Evolutionary conservation across 306 rosid species (phyloP).

Genomic region (Ormosia emarginata): DNA sequence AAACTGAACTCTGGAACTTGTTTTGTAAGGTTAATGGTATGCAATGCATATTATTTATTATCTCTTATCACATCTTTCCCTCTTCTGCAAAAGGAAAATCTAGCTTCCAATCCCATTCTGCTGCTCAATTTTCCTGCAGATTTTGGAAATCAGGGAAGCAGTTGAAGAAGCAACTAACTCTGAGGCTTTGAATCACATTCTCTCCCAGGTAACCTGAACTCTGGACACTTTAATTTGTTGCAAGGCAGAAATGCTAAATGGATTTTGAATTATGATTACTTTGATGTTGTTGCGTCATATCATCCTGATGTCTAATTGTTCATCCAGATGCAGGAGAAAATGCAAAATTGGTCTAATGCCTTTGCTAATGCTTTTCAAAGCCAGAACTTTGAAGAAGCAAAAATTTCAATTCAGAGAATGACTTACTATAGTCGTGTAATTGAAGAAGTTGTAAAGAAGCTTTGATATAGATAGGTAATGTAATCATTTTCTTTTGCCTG

Average conservation of each 20-base stretch:
- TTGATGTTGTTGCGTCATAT: neutral
- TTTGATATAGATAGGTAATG: slow-evolving; percentile 49
- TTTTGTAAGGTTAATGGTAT: neutral
- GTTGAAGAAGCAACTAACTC: slow-evolving; percentile 83
- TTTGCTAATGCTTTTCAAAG: slow-evolving; percentile 55
- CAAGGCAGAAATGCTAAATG: slow-evolving; percentile 5
- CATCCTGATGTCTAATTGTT: slow-evolving; percentile 7
- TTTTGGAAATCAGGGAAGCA: slow-evolving; percentile 90
- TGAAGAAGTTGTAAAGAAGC: slow-evolving; percentile 73
- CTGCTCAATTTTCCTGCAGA: slow-evolving; percentile 45
- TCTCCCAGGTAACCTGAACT: slow-evolving; percentile 47
- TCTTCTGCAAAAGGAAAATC: neutral
- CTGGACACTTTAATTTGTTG: neutral
- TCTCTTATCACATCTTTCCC: neutral
- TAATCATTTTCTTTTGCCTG: neutral
- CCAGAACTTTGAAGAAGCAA: slow-evolving; percentile 63
- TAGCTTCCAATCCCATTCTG: neutral
- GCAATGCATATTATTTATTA: neutral
- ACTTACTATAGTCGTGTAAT: slow-evolving; percentile 77
- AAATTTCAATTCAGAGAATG: slow-evolving; percentile 62
- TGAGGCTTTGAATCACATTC: slow-evolving; percentile 58
- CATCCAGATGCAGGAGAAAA: slow-evolving; percentile 76
- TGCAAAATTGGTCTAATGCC: slow-evolving; percentile 58
- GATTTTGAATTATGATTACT: slow-evolving; percentile 9
- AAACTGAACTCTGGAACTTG: neutral